Base-by-base conservation (phyloP, 78 protist genomes). In the Cyanophora paradoxa region DNA sequence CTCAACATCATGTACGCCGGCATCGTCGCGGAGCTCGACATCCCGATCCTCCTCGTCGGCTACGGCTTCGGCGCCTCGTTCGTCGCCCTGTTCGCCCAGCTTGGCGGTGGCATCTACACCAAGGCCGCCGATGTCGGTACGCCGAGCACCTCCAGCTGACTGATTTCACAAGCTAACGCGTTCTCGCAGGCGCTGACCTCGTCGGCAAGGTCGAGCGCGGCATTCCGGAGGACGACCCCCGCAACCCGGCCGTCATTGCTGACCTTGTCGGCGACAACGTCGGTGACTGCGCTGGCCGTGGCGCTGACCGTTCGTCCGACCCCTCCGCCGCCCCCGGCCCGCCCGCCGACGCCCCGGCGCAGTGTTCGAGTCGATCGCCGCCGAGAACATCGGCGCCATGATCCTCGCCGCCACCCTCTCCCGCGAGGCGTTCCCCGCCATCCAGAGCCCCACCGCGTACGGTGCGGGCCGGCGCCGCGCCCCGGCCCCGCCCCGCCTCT, bases 71-170 rank as follows among this genome's bases (percentile, higher is more conserved):
- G 93, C 17, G 90, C 91, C 39, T 84, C 90, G 22, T 90, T 86
- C 61, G 88, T 86, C 2, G 93, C 93, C 26, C 81, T 90, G 31
- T 90, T 90, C 64, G 72, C 81, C 56, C 93, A 86, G 76, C 69
- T 86, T 39, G 90, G 88, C 33, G 93, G 93, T 1, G 93, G 93
- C 0, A 90, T 90, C 76, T 90, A 81, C 81, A 90, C 93, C 58
- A 90, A 90, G 81, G 93, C 90, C 0, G 93, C 93, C 8, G 93
- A 90, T 50, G 90, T 88, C 22, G 92, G 52, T n/a, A n/a, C n/a
- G n/a, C n/a, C n/a, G n/a, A n/a, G n/a, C n/a, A n/a, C n/a, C n/a
- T n/a, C n/a, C n/a, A n/a, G n/a, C n/a, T n/a, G n/a, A n/a, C 48
- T 13, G 48, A 42, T 16, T 8, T 16, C 54, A 46, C 54, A 46